Conservation (phyloP, 495 filamentous ascomycete species). For the Podospora pseudoanserina region DNA sequence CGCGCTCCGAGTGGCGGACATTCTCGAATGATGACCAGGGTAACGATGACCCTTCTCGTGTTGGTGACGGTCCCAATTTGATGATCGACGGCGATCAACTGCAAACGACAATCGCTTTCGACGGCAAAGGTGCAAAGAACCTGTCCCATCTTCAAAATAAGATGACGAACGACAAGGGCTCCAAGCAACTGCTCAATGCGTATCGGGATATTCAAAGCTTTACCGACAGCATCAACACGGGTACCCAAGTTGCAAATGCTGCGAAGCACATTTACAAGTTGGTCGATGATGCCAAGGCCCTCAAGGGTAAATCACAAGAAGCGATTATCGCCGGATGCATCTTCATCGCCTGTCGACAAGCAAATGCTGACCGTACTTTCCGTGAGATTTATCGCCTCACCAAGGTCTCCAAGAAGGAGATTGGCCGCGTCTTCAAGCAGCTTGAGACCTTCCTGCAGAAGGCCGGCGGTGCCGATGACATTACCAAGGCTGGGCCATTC, state of each 20-base stretch:
- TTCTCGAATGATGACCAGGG: slow-evolving; percentile 95
- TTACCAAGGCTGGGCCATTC: slow-evolving; percentile 31
- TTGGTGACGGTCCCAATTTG: slow-evolving; percentile 84
- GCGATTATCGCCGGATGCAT: slow-evolving; percentile 93
- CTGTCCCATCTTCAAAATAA: slow-evolving; percentile 86
- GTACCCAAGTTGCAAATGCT: slow-evolving; percentile 73
- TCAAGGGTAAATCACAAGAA: slow-evolving; percentile 94
- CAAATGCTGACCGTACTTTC: slow-evolving; percentile 81
- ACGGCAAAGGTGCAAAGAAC: slow-evolving; percentile 67
- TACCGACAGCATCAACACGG: slow-evolving; percentile 80
- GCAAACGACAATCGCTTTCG: slow-evolving; percentile 80
- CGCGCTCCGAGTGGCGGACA: slow-evolving; percentile 96
- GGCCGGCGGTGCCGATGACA: slow-evolving; percentile 39
- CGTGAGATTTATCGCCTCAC: slow-evolving; percentile 88
- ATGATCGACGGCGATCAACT: slow-evolving; percentile 90
- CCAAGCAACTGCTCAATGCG: slow-evolving; percentile 70
- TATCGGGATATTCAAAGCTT: slow-evolving; percentile 87
- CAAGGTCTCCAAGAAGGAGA: slow-evolving; percentile 94
- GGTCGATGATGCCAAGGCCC: slow-evolving; percentile 82
- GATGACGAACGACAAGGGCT: slow-evolving; percentile 74
- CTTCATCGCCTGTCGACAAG: slow-evolving; percentile 93
- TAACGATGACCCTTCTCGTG: slow-evolving; percentile 94
- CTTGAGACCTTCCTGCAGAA: slow-evolving; percentile 79
- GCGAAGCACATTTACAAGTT: slow-evolving; percentile 94
- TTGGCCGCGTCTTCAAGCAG: slow-evolving; percentile 90